Percentiles rank a stretch among this genome's conserved stretches.
These are phyloP conservation scores for Fonsecaea pugnacius DNA, from an alignment of 2,329 filamentous ascomycete genomes.

Conservation along the genomic window DNA sequence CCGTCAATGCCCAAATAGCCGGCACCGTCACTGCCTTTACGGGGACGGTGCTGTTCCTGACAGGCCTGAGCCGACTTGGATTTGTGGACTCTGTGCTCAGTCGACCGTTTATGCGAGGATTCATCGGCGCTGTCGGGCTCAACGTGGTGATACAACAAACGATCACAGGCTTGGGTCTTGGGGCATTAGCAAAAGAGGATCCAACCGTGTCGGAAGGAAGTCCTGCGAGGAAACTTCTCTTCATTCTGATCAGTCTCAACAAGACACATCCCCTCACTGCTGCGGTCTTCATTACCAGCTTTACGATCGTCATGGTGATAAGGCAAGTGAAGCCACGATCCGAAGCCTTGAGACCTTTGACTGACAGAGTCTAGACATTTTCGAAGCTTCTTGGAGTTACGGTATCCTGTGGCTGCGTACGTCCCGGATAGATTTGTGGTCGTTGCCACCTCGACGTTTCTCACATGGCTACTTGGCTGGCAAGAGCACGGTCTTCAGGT, in stretches of 20 bases:
- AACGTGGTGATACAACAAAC: slow-evolving; percentile 18
- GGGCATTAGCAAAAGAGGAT: slow-evolving; percentile 1
- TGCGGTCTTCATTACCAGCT: slow-evolving; percentile 9
- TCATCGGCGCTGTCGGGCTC: slow-evolving; percentile 14
- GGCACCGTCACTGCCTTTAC: slow-evolving; percentile 14
- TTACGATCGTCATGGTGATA: slow-evolving; percentile 8
- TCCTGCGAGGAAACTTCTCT: slow-evolving; percentile 15
- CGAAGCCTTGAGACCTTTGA: background rate
- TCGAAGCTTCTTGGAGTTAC: slow-evolving; percentile 4
- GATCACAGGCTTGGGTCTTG: slow-evolving; percentile 16
- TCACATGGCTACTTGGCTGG: slow-evolving; percentile 12
- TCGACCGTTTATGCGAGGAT: slow-evolving; percentile 17
- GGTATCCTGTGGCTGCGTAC: slow-evolving; percentile 5
- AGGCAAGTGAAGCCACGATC: background rate
- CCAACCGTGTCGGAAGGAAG: slow-evolving; percentile 4
- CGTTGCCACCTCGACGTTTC: slow-evolving; percentile 2
- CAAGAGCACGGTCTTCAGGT: slow-evolving; percentile 15
- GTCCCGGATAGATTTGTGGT: slow-evolving; percentile 19
- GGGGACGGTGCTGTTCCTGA: slow-evolving; percentile 7
- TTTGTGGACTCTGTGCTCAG: slow-evolving; percentile 17
- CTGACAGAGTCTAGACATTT: slow-evolving; percentile 12
- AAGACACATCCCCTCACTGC: slow-evolving; percentile 11
- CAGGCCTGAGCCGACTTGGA: slow-evolving; percentile 11
- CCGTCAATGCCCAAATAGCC: slow-evolving; percentile 10
- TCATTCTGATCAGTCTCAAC: slow-evolving; percentile 1